Evolutionary conservation across 306 rosid genomes (phyloP), one percentile per base, ranked within the genome.

Genomic region (Lotus japonicus): DNA sequence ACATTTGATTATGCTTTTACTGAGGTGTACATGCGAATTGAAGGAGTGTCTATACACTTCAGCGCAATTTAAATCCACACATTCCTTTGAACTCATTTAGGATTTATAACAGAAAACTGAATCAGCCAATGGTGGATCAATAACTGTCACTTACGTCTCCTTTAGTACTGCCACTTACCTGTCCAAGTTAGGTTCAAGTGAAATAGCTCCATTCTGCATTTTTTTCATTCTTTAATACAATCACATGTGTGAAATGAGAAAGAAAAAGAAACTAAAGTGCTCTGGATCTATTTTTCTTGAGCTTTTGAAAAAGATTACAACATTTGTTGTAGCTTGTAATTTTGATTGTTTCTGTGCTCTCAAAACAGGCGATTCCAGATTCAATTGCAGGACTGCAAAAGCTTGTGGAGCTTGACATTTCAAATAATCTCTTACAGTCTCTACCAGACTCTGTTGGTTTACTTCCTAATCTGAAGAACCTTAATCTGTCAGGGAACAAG

Each of bases 291-390:
- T 62, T 63, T 51, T 14, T 63, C 11, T 56, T 23, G 0, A 44
- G 9, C 52, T 64, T 26, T 56, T 64, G 41, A 12, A 56, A 19
- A 39, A 12, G 9, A 35, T 45, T 21, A 11, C 63, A 49, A 7
- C 36, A 18, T 35, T 15, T 11, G 5, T 50, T 61, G 19, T n/a
- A 2, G 52, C 78, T 77, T 68, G 15, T 16, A 46, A 31, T n/a
- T 21, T 58, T 53, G 65, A 55, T 66, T 66, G 26, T 50, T 51
- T 73, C 0, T 42, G 10, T 82, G 68, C 14, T 33, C 21, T 54
- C 9, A 74, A 76, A 84, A 84, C 83, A 84, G 85, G 59, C 12
- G 7, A 72, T 81, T 68, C 85, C 88, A 3, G 85, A 84, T 78
- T 81, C 88, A 52, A 39, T 84, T 52, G 79, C 79, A 9, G 72